A percentile compares a stretch with the other conserved stretches of the same genome.
Evolutionary conservation across 139 green algal species (phyloP).

Genomic region (Closterium sp.): DNA sequence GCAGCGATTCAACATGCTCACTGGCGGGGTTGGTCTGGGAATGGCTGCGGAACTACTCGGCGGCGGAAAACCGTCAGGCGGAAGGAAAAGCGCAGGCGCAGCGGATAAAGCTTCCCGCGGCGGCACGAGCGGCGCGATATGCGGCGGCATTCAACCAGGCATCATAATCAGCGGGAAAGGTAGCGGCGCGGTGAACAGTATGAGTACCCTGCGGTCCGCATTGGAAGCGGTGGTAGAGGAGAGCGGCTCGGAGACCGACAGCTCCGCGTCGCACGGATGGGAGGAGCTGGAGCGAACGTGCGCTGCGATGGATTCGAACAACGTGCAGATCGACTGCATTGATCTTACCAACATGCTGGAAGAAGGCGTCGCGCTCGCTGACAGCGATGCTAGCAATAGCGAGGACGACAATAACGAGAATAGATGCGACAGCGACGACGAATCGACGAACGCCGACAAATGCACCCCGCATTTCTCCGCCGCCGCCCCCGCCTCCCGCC

Average conservation of each 20-base stretch:
- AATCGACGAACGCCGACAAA: too few species aligned
- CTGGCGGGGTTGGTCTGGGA: neutral
- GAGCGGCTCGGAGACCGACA: neutral
- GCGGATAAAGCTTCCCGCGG: neutral
- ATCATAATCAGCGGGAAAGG: neutral
- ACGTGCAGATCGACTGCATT: neutral
- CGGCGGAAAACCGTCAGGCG: neutral
- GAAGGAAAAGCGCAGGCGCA: neutral
- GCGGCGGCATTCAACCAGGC: neutral
- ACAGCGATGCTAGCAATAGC: neutral
- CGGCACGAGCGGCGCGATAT: neutral
- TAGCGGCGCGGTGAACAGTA: neutral
- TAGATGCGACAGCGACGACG: too few species aligned
- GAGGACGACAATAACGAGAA: too few species aligned
- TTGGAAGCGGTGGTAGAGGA: neutral
- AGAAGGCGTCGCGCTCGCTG: neutral
- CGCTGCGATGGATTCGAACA: neutral
- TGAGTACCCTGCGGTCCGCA: neutral
- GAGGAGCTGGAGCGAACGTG: neutral
- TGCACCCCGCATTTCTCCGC: neutral
- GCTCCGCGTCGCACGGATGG: neutral
- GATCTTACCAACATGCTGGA: neutral
- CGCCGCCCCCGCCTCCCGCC: too few species aligned
- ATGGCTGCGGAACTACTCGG: neutral
- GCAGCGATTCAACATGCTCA: neutral